Base-by-base conservation (phyloP, 441 rosid genomes). In the Aleurites moluccanus region DNA sequence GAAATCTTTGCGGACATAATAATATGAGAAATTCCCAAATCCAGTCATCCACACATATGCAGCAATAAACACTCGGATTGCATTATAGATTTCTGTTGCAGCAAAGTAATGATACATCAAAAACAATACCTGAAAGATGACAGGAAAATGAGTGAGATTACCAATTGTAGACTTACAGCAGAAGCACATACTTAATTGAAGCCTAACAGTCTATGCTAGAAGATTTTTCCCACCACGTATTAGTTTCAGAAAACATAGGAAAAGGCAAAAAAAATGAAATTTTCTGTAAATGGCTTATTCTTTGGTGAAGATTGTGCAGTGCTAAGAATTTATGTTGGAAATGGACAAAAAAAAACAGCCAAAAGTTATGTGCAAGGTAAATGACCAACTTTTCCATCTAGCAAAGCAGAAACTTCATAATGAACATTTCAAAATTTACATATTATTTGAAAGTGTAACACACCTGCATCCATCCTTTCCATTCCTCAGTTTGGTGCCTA, bases 381-480 rank as follows among this genome's bases (percentile, higher is more conserved):
- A 28, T 66, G 14, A 64, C 49, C 44, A 76, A 49, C 68, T 55
- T 47, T 53, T 71, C 69, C 25, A 64, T 38, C 65, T 60, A 59
- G 65, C 38, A 50, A n/a, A 21, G 27, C 56, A 35, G 45, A 35
- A 28, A 27, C 25, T 18, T 21, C 33, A 49, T 40, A 10, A 21
- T n/a, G 45, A 44, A 42, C 15, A 21, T 28, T 28, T 13, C 9
- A 66, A 60, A 47, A 18, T 20, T 52, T 15, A 40, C 3, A 64
- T 62, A 3, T 72, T 57, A 27, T 76, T 72, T 53, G 61, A 70
- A 74, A 75, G 76, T 68, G 73, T 60, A 21, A 85, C 87, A 80
- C 74, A 88, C 99, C 99, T 96, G 99, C 99, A 96, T 96, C 99
- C 99, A 96, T 78, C 99, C 99, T 81, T 89, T 96, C 99, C 99